A percentile compares a stretch with the other conserved stretches of the same genome.
phyloP scores from a whole-genome alignment of 148 eudicot species.

The Chenopodium berlandieri region DNA sequence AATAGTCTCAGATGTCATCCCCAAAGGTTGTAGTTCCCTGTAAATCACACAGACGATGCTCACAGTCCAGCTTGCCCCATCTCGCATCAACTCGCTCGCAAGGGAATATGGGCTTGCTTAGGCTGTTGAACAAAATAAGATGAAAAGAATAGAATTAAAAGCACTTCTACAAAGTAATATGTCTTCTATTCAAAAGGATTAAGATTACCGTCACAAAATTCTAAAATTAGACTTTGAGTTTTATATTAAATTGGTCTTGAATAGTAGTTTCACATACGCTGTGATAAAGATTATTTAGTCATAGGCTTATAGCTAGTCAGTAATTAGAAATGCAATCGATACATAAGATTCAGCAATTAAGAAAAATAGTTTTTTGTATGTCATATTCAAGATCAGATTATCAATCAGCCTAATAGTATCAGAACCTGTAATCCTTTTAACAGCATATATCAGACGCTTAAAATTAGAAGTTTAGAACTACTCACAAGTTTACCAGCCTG shows the following conservation, averaged over 20 bases:
- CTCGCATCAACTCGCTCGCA: constrained; percentile 89
- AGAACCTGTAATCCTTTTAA: background rate
- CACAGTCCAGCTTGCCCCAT: constrained; percentile 94
- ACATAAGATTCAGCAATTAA: background rate
- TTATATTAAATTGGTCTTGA: no score
- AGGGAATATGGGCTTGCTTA: constrained; percentile 66
- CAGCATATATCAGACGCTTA: background rate
- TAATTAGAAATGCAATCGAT: background rate
- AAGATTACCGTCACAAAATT: no score
- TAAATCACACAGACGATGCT: constrained; percentile 75
- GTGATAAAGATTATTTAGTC: no score
- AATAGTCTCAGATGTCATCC: constrained; percentile 15
- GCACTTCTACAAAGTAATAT: background rate
- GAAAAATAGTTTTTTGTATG: background rate
- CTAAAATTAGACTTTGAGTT: no score
- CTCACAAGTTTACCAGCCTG: background rate
- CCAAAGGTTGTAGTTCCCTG: constrained; percentile 54
- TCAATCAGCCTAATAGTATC: background rate
- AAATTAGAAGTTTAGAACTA: background rate
- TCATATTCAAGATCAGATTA: background rate
- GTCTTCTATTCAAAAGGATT: background rate
- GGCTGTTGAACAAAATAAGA: constrained; percentile 36
- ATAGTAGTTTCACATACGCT: no score
- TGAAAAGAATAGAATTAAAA: background rate
- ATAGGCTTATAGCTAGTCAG: no score